phyloP scores from a whole-genome alignment of 2,329 filamentous ascomycete genomes.

The Fusarium anguioides region DNA sequence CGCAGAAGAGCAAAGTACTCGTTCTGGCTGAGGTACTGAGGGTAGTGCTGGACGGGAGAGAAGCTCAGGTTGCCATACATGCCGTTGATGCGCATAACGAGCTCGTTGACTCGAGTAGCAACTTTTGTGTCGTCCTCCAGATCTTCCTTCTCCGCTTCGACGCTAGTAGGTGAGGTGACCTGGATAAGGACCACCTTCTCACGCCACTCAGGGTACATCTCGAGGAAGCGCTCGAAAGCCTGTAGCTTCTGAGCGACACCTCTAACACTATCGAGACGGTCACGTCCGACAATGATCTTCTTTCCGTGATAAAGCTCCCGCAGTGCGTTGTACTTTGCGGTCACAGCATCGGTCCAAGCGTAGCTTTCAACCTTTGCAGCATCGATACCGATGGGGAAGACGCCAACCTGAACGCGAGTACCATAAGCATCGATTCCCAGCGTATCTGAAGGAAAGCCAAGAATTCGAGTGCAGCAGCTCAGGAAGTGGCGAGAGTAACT shows the following conservation, averaged over 20 bases:
- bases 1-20: conserved; percentile 97
- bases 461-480: conserved; percentile 90
- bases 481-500: conserved; percentile 95
- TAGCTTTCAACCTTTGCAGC: conserved; percentile 79
- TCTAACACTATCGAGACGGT: conserved; percentile 91
- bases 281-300: conserved; percentile 94
- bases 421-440: conserved; percentile 91
- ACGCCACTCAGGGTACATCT: conserved; percentile 90
- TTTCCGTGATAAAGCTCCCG: conserved; percentile 85
- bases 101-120: conserved; percentile 87
- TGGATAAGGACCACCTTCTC: conserved; percentile 94
- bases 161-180: conserved; percentile 87
- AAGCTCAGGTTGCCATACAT: conserved; percentile 88
- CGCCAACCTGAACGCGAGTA: conserved; percentile 87
- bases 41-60: conserved; percentile 92
- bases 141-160: conserved; percentile 82
- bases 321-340: conserved; percentile 78
- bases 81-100: conserved; percentile 93
- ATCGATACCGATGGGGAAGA: conserved; percentile 95
- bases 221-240: conserved; percentile 92
- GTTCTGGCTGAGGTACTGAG: conserved; percentile 87
- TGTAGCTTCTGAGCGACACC: conserved; percentile 96
- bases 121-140: conserved; percentile 75
- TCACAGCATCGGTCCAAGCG: conserved; percentile 77
- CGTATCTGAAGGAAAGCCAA: conserved; percentile 89